Percentiles rank a stretch among this genome's conserved stretches.
Evolutionary conservation across 768 basidiomycete species (phyloP).

Genomic region (Hysterangium stoloniferum): DNA sequence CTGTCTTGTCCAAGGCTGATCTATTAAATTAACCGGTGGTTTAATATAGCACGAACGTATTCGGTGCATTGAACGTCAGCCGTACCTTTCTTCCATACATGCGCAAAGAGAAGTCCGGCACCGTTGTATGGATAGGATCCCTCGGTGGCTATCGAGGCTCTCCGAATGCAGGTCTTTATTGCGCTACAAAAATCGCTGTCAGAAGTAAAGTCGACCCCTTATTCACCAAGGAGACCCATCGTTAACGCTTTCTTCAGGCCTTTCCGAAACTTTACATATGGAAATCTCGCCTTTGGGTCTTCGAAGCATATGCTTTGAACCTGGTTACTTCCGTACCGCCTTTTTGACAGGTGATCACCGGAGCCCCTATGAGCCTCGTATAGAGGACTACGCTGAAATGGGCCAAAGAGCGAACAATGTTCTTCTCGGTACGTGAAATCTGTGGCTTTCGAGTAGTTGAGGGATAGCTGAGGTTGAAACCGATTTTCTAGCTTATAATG

Average conservation of each 20-base stretch:
- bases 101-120: slow-evolving; percentile 35
- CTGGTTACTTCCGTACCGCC: slow-evolving; percentile 21
- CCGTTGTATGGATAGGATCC: slow-evolving; percentile 38
- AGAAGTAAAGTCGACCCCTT: slow-evolving; percentile 19
- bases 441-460: too few species aligned
- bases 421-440: slow-evolving; percentile 9
- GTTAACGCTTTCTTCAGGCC: slow-evolving; percentile 20
- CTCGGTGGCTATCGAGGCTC: slow-evolving; percentile 17
- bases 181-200: slow-evolving; percentile 33
- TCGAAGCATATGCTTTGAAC: slow-evolving; percentile 13
- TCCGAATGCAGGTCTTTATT: slow-evolving; percentile 26
- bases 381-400: slow-evolving; percentile 14
- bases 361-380: neutral
- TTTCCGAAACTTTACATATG: slow-evolving; percentile 17
- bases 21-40: neutral
- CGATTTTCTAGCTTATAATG: slow-evolving; percentile 22
- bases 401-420: neutral
- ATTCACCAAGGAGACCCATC: slow-evolving; percentile 15
- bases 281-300: slow-evolving; percentile 20
- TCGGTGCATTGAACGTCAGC: slow-evolving; percentile 33
- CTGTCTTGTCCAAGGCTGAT: neutral
- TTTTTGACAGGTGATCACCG: slow-evolving; percentile 9
- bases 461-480: neutral
- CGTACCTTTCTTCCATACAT: slow-evolving; percentile 42
- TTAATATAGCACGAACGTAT: slow-evolving; percentile 30